Conservation (phyloP, 164 flowering plant genomes). For the Berberis thunbergii region DNA sequence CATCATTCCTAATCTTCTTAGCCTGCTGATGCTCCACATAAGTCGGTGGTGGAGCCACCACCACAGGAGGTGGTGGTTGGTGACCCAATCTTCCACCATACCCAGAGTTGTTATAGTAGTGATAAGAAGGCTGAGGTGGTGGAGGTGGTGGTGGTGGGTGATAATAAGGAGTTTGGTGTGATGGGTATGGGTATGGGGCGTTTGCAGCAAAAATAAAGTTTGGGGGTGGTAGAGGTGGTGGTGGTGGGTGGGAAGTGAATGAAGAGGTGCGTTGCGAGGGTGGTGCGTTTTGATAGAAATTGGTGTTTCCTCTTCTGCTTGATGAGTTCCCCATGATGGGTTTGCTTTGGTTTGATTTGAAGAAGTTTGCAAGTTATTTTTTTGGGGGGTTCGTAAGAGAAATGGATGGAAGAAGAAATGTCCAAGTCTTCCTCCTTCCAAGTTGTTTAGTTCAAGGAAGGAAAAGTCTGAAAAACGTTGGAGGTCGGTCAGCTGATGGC, state of each 20-base stretch:
- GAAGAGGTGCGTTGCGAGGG: constrained; percentile 13
- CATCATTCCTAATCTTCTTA: constrained; percentile 67
- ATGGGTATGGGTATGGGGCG: constrained; percentile 21
- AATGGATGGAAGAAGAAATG: no score
- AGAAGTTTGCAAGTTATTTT: no score
- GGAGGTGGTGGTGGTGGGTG: constrained; percentile 16
- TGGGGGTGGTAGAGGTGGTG: constrained; percentile 13
- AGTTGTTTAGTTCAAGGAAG: no score
- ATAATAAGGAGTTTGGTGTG: constrained; percentile 9
- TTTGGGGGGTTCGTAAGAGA: no score
- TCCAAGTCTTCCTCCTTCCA: no score
- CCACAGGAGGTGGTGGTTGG: constrained; percentile 11
- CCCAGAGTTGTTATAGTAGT: constrained; percentile 10
- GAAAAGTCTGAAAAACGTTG: no score
- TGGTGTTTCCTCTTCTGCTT: constrained; percentile 37
- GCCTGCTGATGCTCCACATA: constrained; percentile 67
- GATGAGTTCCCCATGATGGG: constrained; percentile 45
- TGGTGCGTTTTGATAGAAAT: constrained; percentile 11
- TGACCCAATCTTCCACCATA: constrained; percentile 14
- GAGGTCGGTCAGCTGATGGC: no score
- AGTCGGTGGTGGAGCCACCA: constrained; percentile 31
- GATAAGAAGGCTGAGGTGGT: constrained; percentile 10
- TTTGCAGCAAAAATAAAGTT: constrained; percentile 18
- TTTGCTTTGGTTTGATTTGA: no score
- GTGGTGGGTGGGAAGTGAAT: constrained; percentile 14